phyloP scores from a whole-genome alignment of 2,329 filamentous ascomycete species.

The Epichloe hybrida region DNA sequence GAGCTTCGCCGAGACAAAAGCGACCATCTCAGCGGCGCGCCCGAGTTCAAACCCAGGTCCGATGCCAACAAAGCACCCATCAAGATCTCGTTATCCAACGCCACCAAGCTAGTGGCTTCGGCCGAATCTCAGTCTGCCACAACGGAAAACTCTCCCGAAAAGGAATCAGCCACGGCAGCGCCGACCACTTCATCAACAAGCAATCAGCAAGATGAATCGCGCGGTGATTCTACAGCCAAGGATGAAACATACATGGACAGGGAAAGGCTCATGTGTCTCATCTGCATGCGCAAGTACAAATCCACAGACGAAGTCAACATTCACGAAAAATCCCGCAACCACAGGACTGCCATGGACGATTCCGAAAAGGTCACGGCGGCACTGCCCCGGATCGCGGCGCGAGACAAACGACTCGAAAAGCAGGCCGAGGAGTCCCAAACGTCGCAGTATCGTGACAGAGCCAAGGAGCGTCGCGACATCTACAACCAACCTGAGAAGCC shows the following conservation, averaged over 20 bases:
- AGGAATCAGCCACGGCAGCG: not conserved
- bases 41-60: conserved; percentile 1
- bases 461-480: conserved; percentile 49
- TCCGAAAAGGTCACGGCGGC: conserved; percentile 36
- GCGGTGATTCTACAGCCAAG: not conserved
- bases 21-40: not conserved
- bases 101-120: not conserved
- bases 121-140: not conserved
- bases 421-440: conserved; percentile 10
- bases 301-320: conserved; percentile 27
- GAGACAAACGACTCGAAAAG: conserved; percentile 24
- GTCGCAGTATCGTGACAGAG: conserved; percentile 48
- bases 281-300: conserved; percentile 35
- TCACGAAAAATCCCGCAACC: conserved; percentile 29
- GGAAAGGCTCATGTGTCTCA: conserved; percentile 30
- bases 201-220: not conserved
- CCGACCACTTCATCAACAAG: not conserved
- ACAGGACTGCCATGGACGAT: conserved; percentile 26
- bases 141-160: not conserved
- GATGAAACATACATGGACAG: conserved; percentile 44
- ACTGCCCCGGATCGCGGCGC: conserved; percentile 23
- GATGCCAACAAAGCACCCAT: conserved; percentile 10
- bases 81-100: conserved; percentile 19
- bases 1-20: conserved; percentile 20
- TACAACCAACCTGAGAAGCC: conserved; percentile 49